Conservation (phyloP, 441 rosid genomes). For the Capsella rubella region DNA sequence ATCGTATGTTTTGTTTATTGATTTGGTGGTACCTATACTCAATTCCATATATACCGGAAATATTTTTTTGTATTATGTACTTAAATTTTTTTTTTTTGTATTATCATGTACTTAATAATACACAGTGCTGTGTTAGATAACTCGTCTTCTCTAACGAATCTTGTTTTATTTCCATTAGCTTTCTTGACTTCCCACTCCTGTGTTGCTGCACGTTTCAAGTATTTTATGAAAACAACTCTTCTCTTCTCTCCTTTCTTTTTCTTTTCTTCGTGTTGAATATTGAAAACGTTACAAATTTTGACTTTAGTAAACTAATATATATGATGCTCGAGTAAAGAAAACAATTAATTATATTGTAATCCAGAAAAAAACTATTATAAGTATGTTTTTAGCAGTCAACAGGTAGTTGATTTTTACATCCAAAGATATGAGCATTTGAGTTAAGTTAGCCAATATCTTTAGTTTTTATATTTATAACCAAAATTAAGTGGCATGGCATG, state of each 20-base stretch:
- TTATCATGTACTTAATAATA: too few species aligned
- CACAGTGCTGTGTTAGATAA: neutral
- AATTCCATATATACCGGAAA: neutral
- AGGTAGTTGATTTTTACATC: neutral
- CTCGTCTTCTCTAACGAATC: constrained; percentile 1
- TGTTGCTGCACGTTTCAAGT: constrained; percentile 30
- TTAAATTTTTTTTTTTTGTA: too few species aligned
- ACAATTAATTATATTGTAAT: too few species aligned
- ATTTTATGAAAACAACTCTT: neutral
- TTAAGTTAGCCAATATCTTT: neutral
- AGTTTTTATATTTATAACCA: neutral
- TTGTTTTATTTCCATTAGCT: constrained; percentile 1
- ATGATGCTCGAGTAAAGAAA: neutral
- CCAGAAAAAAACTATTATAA: neutral
- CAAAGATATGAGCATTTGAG: neutral
- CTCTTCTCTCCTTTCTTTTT: neutral
- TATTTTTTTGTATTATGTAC: neutral
- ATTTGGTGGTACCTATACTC: neutral
- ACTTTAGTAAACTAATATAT: neutral
- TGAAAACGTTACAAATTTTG: neutral
- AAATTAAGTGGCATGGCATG: too few species aligned
- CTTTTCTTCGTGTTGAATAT: constrained; percentile 14
- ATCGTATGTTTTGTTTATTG: constrained; percentile 9
- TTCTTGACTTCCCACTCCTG: constrained; percentile 15
- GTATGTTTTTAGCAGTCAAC: neutral